Base-by-base conservation (phyloP, 306 rosid species). In the Dryas drummondii region DNA sequence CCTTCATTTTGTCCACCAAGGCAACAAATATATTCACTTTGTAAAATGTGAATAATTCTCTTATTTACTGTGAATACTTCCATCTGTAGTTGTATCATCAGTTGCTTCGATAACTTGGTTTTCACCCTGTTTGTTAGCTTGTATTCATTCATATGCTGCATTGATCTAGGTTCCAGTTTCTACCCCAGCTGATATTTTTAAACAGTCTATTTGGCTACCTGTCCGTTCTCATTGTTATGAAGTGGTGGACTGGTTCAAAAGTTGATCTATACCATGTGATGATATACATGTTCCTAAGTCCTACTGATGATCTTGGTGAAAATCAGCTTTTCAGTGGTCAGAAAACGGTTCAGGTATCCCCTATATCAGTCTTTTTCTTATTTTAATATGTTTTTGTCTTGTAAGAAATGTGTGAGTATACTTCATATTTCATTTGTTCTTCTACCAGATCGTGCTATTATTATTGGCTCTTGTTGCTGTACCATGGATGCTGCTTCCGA, bases 401-500 rank as follows among this genome's bases (percentile, higher is more conserved):
- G 41, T 42, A 72, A 69, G 59, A 64, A 52, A 76, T 44, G 48
- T 44, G 74, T 50, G 66, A 71, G 16, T 67, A 50, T 50, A 65
- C 68, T 70, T 56, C 50, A 71, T 26, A 16, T n/a, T 53, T 42
- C 57, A 68, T 52, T 75, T 63, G 47, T 62, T 80, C 66, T 70
- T 71, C 57, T 78, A 59, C 83, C 88, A 96, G 99, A 76, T 92
- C 72, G 87, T 68, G 63, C 92, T 96, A 47, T 82, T 96, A 73
- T 80, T 89, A 69, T 90, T 87, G 83, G 98, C 99, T 59, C 27
- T 89, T 75, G 85, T 96, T 48, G 75, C 98, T 67, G 99, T 96
- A 48, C 99, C 99, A 76, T 96, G 99, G 99, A 96, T 96, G 99
- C 92, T 96, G 62, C 68, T 96, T 69, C 99, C 99, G 49, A 96